These are phyloP conservation scores for Pseudotulostoma volvatum DNA, from an alignment of 495 filamentous ascomycete genomes.

Conservation along the genomic window DNA sequence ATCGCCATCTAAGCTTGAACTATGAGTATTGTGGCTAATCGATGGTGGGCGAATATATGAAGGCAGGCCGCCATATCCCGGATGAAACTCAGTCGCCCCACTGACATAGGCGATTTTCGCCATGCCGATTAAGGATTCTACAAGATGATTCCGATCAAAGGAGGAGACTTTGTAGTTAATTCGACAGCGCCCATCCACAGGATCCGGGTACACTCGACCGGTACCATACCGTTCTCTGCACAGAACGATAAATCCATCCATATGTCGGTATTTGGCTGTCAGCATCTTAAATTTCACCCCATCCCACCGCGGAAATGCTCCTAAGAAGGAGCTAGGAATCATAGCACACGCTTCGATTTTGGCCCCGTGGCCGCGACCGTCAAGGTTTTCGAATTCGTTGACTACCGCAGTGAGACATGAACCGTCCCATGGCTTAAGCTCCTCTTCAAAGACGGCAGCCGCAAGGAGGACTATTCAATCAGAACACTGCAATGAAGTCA, in stretches of 20 bases:
- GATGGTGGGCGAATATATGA: slow-evolving; percentile 54
- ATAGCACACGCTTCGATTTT: slow-evolving; percentile 63
- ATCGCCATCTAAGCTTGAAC: too few relatives aligned
- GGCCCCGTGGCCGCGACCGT: slow-evolving; percentile 65
- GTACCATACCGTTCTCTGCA: slow-evolving; percentile 55
- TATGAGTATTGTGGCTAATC: slow-evolving; percentile 4
- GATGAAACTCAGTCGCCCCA: slow-evolving; percentile 64
- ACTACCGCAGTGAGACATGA: slow-evolving; percentile 59
- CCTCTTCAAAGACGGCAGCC: slow-evolving; percentile 46
- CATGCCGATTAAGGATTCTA: slow-evolving; percentile 53
- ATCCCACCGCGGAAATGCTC: slow-evolving; percentile 42
- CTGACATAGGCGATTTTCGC: slow-evolving; percentile 62
- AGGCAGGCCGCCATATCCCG: slow-evolving; percentile 38
- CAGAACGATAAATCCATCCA: slow-evolving; percentile 51
- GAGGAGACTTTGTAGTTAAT: slow-evolving; percentile 51
- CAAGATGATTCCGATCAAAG: slow-evolving; percentile 50
- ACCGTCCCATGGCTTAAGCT: slow-evolving; percentile 64
- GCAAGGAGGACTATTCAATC: slow-evolving; percentile 30
- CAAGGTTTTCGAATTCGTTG: slow-evolving; percentile 66
- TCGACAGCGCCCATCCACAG: slow-evolving; percentile 41
- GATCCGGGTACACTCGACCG: slow-evolving; percentile 62
- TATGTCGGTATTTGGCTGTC: slow-evolving; percentile 42
- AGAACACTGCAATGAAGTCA: neutral
- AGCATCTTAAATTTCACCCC: slow-evolving; percentile 53
- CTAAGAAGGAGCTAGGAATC: slow-evolving; percentile 41